Conservation (phyloP, 2,329 filamentous ascomycete genomes). For the Neopestalotiopsis clavispora region DNA sequence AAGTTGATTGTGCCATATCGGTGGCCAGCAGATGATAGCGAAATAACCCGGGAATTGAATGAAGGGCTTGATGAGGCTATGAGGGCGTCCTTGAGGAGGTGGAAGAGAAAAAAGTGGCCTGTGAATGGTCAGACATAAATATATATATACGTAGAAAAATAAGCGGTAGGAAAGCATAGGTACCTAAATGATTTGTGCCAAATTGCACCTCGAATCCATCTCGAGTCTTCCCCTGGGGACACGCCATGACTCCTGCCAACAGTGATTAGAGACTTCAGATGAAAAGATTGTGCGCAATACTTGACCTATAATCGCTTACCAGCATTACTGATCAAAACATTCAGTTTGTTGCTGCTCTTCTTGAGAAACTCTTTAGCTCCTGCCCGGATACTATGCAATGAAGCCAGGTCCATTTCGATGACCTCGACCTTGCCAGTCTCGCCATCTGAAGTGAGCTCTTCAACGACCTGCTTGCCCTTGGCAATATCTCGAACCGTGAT, state of each 20-base stretch:
- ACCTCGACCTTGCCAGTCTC: slow-evolving; percentile 23
- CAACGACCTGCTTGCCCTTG: slow-evolving; percentile 22
- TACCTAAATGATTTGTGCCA: slow-evolving; percentile 23
- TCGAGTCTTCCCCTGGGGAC: slow-evolving; percentile 18
- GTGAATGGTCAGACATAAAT: neutral
- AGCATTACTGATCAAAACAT: slow-evolving; percentile 26
- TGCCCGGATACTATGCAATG: slow-evolving; percentile 20
- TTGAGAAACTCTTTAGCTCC: slow-evolving; percentile 22
- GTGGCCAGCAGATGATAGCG: slow-evolving; percentile 47
- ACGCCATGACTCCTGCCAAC: neutral
- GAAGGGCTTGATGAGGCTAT: slow-evolving; percentile 21
- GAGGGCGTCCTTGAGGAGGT: slow-evolving; percentile 21
- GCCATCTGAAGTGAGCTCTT: slow-evolving; percentile 21
- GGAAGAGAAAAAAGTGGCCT: slow-evolving; percentile 24
- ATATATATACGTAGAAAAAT: neutral
- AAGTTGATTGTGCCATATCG: slow-evolving; percentile 35
- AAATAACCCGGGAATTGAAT: slow-evolving; percentile 49
- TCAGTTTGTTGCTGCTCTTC: slow-evolving; percentile 21
- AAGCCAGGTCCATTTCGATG: slow-evolving; percentile 24
- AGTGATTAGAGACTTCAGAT: neutral
- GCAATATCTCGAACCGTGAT: slow-evolving; percentile 22
- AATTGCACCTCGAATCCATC: slow-evolving; percentile 27
- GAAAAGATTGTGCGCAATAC: neutral
- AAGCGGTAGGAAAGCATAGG: neutral
- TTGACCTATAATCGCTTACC: slow-evolving; percentile 12